phyloP scores from a whole-genome alignment of 495 filamentous ascomycete species.

The Neohortaea acidophila region DNA sequence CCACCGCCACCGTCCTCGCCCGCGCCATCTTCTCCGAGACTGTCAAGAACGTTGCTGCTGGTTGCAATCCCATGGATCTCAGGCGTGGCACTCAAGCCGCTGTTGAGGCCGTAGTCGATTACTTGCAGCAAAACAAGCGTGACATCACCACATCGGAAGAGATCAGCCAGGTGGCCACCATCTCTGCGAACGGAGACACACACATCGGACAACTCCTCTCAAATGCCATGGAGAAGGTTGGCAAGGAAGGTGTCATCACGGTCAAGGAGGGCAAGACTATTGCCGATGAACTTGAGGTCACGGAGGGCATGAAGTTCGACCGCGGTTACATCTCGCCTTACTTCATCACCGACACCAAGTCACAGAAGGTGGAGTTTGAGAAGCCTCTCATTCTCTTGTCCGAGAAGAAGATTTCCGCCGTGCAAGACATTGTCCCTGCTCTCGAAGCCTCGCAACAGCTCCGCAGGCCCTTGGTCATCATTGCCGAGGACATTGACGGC shows the following conservation, averaged over 20 bases:
- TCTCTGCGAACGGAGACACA: conserved; percentile 89
- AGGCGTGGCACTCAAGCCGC: conserved; percentile 91
- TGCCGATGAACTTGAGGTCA: conserved; percentile 94
- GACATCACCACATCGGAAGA: conserved; percentile 95
- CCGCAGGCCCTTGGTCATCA: conserved; percentile 91
- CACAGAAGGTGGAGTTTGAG: conserved; percentile 98
- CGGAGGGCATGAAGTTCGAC: conserved; percentile 99
- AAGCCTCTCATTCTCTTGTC: conserved; percentile 96
- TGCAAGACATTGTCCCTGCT: conserved; percentile 95
- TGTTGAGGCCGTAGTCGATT: conserved; percentile 85
- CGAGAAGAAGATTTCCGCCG: conserved; percentile 99
- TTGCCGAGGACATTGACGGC: conserved; percentile 97
- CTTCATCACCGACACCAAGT: conserved; percentile 98
- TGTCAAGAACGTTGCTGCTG: conserved; percentile 97
- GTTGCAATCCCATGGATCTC: conserved; percentile 99
- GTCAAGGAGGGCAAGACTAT: conserved; percentile 99
- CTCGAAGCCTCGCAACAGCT: conserved; percentile 92
- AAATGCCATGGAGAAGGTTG: conserved; percentile 98
- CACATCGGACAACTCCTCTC: conserved; percentile 94
- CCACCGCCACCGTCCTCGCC: conserved; percentile 90
- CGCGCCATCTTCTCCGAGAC: conserved; percentile 99
- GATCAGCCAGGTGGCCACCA: conserved; percentile 96
- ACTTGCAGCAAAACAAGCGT: conserved; percentile 81
- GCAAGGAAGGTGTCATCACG: conserved; percentile 99
- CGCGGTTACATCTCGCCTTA: conserved; percentile 96